These are phyloP conservation scores for Umbilicus rupestris DNA, from an alignment of 164 flowering plant genomes.

Conservation along the genomic window DNA sequence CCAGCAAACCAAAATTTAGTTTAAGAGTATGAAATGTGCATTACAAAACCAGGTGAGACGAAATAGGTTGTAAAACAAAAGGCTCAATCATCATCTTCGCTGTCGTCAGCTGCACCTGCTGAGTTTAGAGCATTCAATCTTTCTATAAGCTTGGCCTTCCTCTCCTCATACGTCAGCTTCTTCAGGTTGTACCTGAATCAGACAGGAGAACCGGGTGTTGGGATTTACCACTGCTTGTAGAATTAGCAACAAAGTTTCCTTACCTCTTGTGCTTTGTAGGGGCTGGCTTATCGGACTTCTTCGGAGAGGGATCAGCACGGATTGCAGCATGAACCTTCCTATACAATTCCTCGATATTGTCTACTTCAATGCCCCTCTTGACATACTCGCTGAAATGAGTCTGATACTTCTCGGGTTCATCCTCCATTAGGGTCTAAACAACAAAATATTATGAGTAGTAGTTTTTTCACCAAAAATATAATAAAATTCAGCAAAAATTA, in stretches of 20 bases:
- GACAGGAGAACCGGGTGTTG: neutral
- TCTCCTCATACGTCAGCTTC: constrained; percentile 54
- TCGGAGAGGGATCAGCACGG: constrained; percentile 34
- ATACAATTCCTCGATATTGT: constrained; percentile 20
- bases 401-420: constrained; percentile 11
- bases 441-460: constrained; percentile 15
- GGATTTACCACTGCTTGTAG: neutral
- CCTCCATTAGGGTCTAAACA: constrained; percentile 12
- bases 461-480: neutral
- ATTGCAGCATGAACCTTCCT: constrained; percentile 52
- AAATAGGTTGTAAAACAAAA: neutral
- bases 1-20: no score
- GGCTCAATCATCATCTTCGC: constrained; percentile 24
- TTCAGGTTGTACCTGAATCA: constrained; percentile 41
- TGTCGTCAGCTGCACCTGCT: constrained; percentile 37
- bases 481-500: neutral
- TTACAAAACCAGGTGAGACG: neutral
- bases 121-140: constrained; percentile 53
- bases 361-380: constrained; percentile 8
- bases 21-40: no score
- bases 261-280: constrained; percentile 12
- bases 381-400: constrained; percentile 12
- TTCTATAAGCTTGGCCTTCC: constrained; percentile 44
- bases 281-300: constrained; percentile 12
- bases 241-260: neutral